phyloP scores from a whole-genome alignment of 257 asterid genomes.

The Solanum dulcamara region DNA sequence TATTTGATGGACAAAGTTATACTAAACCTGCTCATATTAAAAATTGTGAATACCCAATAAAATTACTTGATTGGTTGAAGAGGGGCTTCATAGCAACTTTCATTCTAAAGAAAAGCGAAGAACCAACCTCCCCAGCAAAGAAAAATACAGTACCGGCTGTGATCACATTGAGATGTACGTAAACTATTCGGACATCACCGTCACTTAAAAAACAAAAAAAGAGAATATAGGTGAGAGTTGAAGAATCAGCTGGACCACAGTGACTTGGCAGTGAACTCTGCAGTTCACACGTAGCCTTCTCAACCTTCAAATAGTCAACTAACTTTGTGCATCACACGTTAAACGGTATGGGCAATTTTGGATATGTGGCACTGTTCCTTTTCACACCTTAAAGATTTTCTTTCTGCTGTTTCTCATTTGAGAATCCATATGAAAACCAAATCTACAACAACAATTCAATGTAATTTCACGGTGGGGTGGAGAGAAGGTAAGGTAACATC shows the following conservation, averaged over 20 bases:
- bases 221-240: background rate
- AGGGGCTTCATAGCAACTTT: no score
- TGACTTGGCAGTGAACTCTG: background rate
- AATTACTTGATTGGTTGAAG: no score
- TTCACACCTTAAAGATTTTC: background rate
- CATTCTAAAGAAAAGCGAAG: no score
- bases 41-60: no score
- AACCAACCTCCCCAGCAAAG: no score
- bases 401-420: background rate
- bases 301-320: background rate
- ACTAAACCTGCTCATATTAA: fast-evolving
- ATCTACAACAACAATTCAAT: background rate
- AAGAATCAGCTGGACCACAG: background rate
- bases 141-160: no score
- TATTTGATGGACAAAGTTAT: background rate
- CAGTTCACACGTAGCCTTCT: background rate
- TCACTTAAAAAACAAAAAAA: background rate
- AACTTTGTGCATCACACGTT: background rate
- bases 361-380: background rate
- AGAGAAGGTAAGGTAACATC: background rate
- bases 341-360: background rate
- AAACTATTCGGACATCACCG: fast-evolving
- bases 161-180: background rate
- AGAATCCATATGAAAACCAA: background rate
- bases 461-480: no score